Base-by-base conservation (phyloP, 2,329 filamentous ascomycete genomes). In the Penicillium aurantiogriseum region DNA sequence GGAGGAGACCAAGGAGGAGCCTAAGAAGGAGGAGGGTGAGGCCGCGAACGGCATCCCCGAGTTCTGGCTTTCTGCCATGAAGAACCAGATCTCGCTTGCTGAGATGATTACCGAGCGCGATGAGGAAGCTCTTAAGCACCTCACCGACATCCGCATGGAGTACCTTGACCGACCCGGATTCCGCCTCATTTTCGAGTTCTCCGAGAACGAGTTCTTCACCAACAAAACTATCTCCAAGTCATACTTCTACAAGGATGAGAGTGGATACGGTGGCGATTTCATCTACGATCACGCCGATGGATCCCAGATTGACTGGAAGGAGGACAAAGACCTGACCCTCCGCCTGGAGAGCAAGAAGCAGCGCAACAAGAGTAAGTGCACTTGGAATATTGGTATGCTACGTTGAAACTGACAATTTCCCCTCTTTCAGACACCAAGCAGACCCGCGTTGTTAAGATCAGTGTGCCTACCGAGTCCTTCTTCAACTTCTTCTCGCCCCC, bases 41-140 rank as follows among this genome's bases (percentile, higher is more conserved):
- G 75, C 74, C 50, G 79, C 88, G 64, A 83, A 86, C 70, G 94
- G 94, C 77, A 97, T 99, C 63, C 94, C 94, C 63, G 94, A 99
- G 80, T 99, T 99, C 85, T 99, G 94, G 94, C 84, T 99, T 50
- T 97, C 93, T 61, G 93, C 95, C 68, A 97, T 99, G 93, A 99
- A 99, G 85, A 99, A 99, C 83, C 93, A 97, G 77, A 86, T 94
- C 71, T 96, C 92, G 31, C 87, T 99, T 56, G 91, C 93, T 56
- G 95, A 99, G 80, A 96, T 97, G 86, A 97, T 99, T 76, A 99
- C 94, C 70, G 94, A 97, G 71, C 90, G 92, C 65, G 94, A 99
- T 74, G 94, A 99, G 85, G 87, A 86, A 67, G 94, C 92, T 52
- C 88, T 99, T 57, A 96, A 95, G 81, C 84, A 88, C 73, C 83